Percentiles rank a stretch among this genome's conserved stretches.
Evolutionary conservation across 2,329 filamentous ascomycete species (phyloP).

Genomic region (Colletotrichum sojae): DNA sequence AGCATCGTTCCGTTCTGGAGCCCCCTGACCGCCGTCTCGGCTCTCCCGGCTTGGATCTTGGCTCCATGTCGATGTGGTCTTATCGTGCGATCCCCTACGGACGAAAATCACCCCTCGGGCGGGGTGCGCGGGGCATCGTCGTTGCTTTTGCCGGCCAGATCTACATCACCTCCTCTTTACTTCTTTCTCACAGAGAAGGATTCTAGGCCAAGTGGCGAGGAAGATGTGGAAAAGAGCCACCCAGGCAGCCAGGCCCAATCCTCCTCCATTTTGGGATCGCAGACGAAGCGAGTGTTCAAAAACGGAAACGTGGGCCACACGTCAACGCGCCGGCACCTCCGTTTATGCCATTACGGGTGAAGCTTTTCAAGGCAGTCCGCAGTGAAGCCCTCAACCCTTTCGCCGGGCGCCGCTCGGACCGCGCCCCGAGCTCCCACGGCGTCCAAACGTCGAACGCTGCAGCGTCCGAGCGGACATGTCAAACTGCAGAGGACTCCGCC

Average conservation of each 20-base stretch:
- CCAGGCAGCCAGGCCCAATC: neutral
- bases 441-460: slow-evolving; percentile 27
- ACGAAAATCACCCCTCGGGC: neutral
- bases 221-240: neutral
- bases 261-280: neutral
- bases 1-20: neutral
- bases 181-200: slow-evolving; percentile 3
- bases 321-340: neutral
- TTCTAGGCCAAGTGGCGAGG: neutral
- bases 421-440: slow-evolving; percentile 14
- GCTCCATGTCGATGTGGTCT: slow-evolving; percentile 6
- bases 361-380: neutral
- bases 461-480: slow-evolving; percentile 37
- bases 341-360: neutral
- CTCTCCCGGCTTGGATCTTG: slow-evolving; percentile 5
- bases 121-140: neutral
- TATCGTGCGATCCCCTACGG: slow-evolving; percentile 5
- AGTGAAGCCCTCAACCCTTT: neutral
- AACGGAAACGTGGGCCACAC: neutral
- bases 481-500: slow-evolving; percentile 15
- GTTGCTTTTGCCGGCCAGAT: slow-evolving; percentile 17
- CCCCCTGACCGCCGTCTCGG: slow-evolving; percentile 11
- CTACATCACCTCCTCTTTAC: neutral
- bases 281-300: neutral
- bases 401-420: slow-evolving; percentile 24